Evolutionary conservation across 106 monocot genomes (phyloP), one percentile per base, ranked within the genome.

Genomic region (Apostasia shenzhenica): DNA sequence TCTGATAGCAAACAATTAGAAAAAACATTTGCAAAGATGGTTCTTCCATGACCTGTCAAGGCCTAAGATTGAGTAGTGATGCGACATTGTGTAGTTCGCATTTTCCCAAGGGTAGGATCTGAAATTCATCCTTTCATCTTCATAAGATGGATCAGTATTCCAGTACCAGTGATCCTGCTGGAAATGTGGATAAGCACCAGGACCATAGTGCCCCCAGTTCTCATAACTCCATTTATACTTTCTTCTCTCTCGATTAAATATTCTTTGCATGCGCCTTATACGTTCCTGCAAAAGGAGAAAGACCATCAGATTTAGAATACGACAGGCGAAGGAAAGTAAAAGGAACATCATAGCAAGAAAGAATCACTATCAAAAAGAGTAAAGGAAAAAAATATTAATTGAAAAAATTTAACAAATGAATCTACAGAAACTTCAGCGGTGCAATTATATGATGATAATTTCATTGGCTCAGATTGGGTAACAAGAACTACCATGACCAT

Each of bases 161-260:
- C 88, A 95, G 69, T 95, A 91, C 95, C 95, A 95, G 66, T 91
- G 84, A 74, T 95, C 88, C 67, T 82, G 62, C 57, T 86, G 95
- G 70, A 74, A 75, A 67, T 88, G 80, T 38, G 86, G 84, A 79
- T 95, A 84, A 59, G 81, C 78, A 74, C 76, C 78, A 61, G 85
- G 75, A 39, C 76, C 90, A 82, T 85, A 69, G 45, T 85, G 85
- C 55, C 83, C 85, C 90, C 94, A 94, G 53, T 69, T 77, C 59
- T 90, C 90, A 38, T 90, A 87, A 48, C 94, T 64, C 68, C 79
- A 81, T 71, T 79, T 90, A 68, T 78, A 83, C 80, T 86, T 87
- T 66, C 77, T 80, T 72, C 83, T 90, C 61, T 90, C 94, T 81
- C 85, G 82, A 65, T 94, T 94, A 69, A 94, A 94, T 45, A 85